Conservation (phyloP, 768 basidiomycete species). For the Suillus bovinus region DNA sequence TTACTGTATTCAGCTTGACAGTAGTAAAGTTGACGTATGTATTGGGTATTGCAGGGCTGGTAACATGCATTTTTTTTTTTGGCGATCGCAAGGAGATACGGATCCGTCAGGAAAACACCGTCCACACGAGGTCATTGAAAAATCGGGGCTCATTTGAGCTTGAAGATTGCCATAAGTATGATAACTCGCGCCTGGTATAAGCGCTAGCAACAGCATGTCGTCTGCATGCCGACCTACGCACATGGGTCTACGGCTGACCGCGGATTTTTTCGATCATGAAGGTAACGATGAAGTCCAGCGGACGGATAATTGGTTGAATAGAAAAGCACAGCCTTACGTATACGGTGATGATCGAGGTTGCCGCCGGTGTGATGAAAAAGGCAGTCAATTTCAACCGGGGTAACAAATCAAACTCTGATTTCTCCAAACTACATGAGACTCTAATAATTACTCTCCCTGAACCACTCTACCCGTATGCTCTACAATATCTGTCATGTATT, state of each 20-base stretch:
- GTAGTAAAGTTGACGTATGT: slow-evolving; percentile 1
- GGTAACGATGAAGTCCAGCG: background rate
- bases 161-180: background rate
- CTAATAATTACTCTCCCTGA: background rate
- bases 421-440: slow-evolving; percentile 2
- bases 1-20: background rate
- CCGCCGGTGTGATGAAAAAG: slow-evolving; percentile 7
- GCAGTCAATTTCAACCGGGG: background rate
- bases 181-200: background rate
- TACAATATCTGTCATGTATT: background rate
- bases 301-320: background rate
- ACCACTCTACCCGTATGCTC: too few relatives aligned
- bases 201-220: background rate
- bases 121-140: slow-evolving; percentile 3
- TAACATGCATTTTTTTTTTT: background rate
- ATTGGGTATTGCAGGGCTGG: background rate
- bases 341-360: background rate
- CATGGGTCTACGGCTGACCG: background rate
- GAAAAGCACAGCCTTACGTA: slow-evolving; percentile 1
- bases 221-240: background rate
- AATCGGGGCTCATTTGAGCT: background rate
- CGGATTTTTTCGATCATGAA: slow-evolving; percentile 1
- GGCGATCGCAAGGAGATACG: background rate
- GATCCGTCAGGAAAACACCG: background rate
- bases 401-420: slow-evolving; percentile 5